Conservation (phyloP, 305 asterid genomes). For the Petunia hybrid region DNA sequence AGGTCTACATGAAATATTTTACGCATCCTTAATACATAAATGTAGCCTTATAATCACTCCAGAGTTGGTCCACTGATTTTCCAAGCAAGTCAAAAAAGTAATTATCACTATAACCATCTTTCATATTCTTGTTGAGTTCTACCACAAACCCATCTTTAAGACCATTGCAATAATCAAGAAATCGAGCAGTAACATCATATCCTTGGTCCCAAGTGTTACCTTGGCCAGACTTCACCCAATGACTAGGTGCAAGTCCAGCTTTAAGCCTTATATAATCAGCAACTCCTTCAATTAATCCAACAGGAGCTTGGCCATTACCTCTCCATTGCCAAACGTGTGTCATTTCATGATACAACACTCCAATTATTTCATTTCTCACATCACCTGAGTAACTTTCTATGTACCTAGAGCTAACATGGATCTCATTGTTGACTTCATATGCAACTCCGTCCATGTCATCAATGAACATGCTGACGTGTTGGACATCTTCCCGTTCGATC, state of each 20-base stretch:
- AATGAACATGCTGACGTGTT: constrained; percentile 42
- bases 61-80: constrained; percentile 57
- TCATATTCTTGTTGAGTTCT: constrained; percentile 54
- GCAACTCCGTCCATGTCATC: constrained; percentile 54
- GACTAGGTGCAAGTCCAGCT: constrained; percentile 44
- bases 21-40: neutral
- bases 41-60: constrained; percentile 59
- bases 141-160: constrained; percentile 61
- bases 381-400: constrained; percentile 36
- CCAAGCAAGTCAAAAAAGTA: constrained; percentile 56
- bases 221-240: constrained; percentile 56
- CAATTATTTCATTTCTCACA: constrained; percentile 35
- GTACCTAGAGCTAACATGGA: constrained; percentile 42
- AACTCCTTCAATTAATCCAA: constrained; percentile 56
- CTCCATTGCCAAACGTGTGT: constrained; percentile 67
- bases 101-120: constrained; percentile 39
- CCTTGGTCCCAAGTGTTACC: constrained; percentile 76
- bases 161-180: constrained; percentile 62
- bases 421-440: constrained; percentile 44
- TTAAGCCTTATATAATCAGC: constrained; percentile 67
- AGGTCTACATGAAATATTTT: too few relatives aligned
- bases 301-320: constrained; percentile 57
- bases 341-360: constrained; percentile 56
- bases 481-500: constrained; percentile 44
- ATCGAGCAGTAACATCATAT: constrained; percentile 40